Base-by-base conservation (phyloP, 805 yeast species). In the Spathaspora hagerdaliae region DNA sequence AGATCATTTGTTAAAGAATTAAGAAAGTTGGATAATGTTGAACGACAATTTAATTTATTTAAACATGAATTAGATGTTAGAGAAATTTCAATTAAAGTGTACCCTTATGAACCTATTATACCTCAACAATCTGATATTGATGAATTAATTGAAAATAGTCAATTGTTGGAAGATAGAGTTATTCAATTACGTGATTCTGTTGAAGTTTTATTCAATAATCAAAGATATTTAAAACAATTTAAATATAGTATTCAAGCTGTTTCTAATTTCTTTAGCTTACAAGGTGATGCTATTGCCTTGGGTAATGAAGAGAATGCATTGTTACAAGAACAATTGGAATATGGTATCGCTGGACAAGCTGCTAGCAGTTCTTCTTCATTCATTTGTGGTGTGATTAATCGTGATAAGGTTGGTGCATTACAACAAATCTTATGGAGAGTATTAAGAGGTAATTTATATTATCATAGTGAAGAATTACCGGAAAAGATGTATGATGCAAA, bases 371-470 rank as follows among this genome's bases (percentile, higher is more conserved):
- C 60, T 34, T 61, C 62, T 11, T 47, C 69, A 29, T 81, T 83
- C 51, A 79, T 87, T 41, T 80, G 94, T 7, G 99, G 98, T 43
- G 91, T 92, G 11, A 83, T 94, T 39, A 76, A 82, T 38, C 77
- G 94, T 56, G 79, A 73, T 9, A 86, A 85, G 58, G 74, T 89
- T 27, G 79, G 76, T 12, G 73, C 84, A 1, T 71, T 94, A 51
- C 90, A 90, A 60, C 86, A 82, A 56, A 88, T 94, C 46, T 69
- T 90, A 40, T 94, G 97, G 96, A 79, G 99, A 67, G 82, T 89
- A 14, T 76, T 92, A 51, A 82, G 99, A 63, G 99, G 99, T 59
- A 94, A 94, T 63, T 72, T 95, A 52, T 88, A 78, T 58, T 79
- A 91, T 63, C 83, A 83, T 53, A 78, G 85, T 51, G 77, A 78